Base-by-base conservation (phyloP, 352 stramenopile species). In the Blastocystis sp. region DNA sequence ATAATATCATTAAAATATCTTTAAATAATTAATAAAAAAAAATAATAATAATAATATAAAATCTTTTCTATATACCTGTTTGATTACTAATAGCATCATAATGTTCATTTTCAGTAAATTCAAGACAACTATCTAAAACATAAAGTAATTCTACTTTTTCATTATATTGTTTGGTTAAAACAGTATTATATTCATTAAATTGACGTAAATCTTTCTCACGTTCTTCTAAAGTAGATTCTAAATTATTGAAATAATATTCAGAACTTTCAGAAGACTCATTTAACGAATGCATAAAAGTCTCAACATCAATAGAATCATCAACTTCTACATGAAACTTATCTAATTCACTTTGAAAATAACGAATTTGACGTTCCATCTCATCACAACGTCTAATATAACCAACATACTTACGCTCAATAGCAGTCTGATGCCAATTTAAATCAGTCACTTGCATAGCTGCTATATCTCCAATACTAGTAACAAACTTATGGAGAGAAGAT, bases 391-490 rank as follows among this genome's bases (percentile, higher is more conserved):
- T 94, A 49, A 98, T 88, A 70, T 94, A 95, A 43, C 78, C 86
- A 30, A 96, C 87, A 71, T 95, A 96, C 55, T 87, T 84, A 45
- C 88, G 86, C 75, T 98, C 89, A 74, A 96, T 95, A 6, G 88
- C 82, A 62, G 89, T 96, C 54, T 94, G 77, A 48, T 96, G 86
- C 40, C 85, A 86, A 73, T 98, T 96, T 55, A 96, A 69, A 72
- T 96, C 90, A n/a, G 87, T 95, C 72, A 98, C 95, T 68, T 95
- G 84, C 65, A 98, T 83, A 16, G 90, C 84, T 27, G 86, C 86
- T 19, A 95, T 67, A 47, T 86, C 83, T 45, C 88, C 89, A 4
- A 97, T 77, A 67, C 93, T 90, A 68, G 89, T 82, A 37, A 95
- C 78, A 68, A 83, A 94, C 71, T 93, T 80, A 73, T 95, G 87